phyloP scores from a whole-genome alignment of 495 filamentous ascomycete genomes.

The Penicillium lividum region DNA sequence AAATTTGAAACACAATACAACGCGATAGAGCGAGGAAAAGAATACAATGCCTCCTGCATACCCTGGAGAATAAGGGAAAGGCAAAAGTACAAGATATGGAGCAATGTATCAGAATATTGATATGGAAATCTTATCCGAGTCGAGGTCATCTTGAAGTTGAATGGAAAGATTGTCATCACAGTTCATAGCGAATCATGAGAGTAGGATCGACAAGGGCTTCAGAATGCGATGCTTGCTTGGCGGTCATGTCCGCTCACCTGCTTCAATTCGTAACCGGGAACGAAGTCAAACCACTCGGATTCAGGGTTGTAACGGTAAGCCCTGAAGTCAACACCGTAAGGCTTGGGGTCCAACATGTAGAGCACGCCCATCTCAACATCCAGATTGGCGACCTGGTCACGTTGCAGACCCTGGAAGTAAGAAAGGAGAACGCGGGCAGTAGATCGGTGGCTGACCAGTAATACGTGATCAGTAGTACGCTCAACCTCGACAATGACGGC shows the following conservation, averaged over 20 bases:
- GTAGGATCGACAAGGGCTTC: neutral
- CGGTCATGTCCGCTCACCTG: conserved; percentile 43
- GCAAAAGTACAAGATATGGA: neutral
- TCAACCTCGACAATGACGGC: conserved; percentile 96
- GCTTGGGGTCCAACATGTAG: conserved; percentile 94
- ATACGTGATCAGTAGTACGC: conserved; percentile 91
- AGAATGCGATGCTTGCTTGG: neutral
- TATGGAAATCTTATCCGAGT: neutral
- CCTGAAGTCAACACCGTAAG: conserved; percentile 95
- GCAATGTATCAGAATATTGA: conserved; percentile 4
- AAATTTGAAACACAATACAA: neutral
- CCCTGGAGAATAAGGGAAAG: neutral
- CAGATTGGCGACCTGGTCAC: conserved; percentile 87
- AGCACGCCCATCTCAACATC: conserved; percentile 91
- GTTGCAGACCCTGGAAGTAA: conserved; percentile 88
- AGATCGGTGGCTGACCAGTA: conserved; percentile 87
- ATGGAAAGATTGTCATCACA: conserved; percentile 17
- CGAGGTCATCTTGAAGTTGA: conserved; percentile 1
- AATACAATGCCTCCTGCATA: neutral
- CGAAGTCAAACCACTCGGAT: conserved; percentile 76
- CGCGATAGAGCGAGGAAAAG: neutral
- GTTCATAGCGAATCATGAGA: conserved; percentile 26
- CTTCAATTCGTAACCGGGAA: conserved; percentile 72
- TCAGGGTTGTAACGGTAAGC: conserved; percentile 84
- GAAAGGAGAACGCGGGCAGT: conserved; percentile 89